Evolutionary conservation across 345 rosid genomes (phyloP), one percentile per base, ranked within the genome.

Genomic region (Rhizophora mangle): DNA sequence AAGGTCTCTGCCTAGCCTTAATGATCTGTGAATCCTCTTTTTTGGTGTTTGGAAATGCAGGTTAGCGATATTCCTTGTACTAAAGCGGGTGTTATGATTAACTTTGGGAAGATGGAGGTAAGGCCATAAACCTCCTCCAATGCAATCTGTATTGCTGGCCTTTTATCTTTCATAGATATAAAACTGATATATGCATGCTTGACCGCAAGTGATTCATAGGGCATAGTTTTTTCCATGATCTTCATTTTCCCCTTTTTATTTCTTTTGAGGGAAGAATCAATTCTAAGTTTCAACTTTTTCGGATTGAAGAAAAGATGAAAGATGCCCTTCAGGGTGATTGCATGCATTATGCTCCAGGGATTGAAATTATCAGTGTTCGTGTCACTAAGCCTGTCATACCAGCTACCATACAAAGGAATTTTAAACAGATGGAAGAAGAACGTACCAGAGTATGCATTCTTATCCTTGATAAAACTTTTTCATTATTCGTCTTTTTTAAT

Each of bases 231-330:
- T 56, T 56, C 21, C 7, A 10, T 22, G 29, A 24, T 18, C 24
- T 24, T 24, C 47, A 31, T n/a, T 62, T 24, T 9, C 26, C 3
- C 32, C 11, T 13, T 43, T 64, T 18, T 11, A 43, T 43, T 43
- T 43, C 18, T 43, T 15, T 1, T 13, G 19, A 43, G 18, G 18
- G 16, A 43, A 43, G 49, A 43, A 13, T 43, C 49, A 43, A 43
- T 11, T 11, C 15, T 43, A 43, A 13, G 49, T 43, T 43, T 43
- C 16, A 15, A 11, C 18, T 65, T 71, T 60, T 72, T 63, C 81
- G 91, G 97, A 94, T 94, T 62, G 97, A 89, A 71, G 97, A 94
- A 74, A 90, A 89, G 78, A 94, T 91, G 97, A 88, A 89, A 83
- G 98, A 89, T 37, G 95, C 96, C 75, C 96, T 94, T 72, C 98